Percentiles rank a stretch among this genome's conserved stretches.
Evolutionary conservation across 148 eudicot genomes (phyloP).

Genomic region (Pharnaceum exiguum): DNA sequence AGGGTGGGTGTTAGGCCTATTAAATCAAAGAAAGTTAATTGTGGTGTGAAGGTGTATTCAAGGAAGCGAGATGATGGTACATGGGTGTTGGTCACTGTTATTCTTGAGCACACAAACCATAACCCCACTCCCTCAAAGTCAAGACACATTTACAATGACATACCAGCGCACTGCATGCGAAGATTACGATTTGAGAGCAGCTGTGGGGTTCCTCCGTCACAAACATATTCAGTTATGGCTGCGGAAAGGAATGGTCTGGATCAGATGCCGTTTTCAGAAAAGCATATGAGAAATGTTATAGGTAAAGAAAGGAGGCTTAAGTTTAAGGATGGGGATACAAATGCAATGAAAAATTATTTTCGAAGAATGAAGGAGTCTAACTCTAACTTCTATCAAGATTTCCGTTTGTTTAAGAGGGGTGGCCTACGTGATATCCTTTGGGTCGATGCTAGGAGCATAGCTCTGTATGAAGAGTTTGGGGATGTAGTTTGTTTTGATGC

Average conservation of each 20-base stretch:
- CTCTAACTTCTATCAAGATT: constrained; percentile 54
- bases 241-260: not conserved
- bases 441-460: constrained; percentile 47
- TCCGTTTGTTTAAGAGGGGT: constrained; percentile 47
- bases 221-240: not conserved
- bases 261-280: not conserved
- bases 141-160: not conserved
- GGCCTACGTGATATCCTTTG: constrained; percentile 45
- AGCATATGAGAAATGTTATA: not conserved
- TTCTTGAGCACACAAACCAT: not conserved
- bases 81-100: not conserved
- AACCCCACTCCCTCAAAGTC: not conserved
- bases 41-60: not conserved
- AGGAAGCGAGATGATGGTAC: not conserved
- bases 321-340: constrained; percentile 37
- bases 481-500: constrained; percentile 54
- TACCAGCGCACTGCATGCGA: not conserved
- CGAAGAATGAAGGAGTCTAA: no score
- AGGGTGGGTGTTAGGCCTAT: not conserved
- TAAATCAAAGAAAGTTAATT: not conserved
- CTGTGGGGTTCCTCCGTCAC: not conserved
- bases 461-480: constrained; percentile 50
- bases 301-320: constrained; percentile 24
- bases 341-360: no score
- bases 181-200: not conserved